Evolutionary conservation across 2,329 filamentous ascomycete species (phyloP).

Genomic region (Coniosporium tulheliwenetii): DNA sequence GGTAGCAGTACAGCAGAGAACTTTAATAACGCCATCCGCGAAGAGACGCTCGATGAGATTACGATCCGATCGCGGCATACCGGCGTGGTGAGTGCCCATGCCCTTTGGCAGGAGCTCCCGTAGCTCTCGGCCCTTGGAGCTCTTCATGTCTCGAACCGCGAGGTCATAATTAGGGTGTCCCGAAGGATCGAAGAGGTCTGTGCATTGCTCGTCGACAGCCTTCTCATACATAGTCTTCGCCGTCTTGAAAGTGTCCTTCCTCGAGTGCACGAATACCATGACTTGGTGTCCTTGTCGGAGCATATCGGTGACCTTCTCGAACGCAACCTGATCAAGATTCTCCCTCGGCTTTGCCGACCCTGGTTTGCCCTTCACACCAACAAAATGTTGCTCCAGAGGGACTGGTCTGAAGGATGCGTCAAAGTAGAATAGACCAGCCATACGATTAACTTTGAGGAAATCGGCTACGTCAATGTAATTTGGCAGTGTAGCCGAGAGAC

Average conservation of each 20-base stretch:
- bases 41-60: constrained; percentile 95
- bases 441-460: constrained; percentile 89
- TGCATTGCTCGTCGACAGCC: constrained; percentile 63
- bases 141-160: constrained; percentile 71
- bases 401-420: constrained; percentile 92
- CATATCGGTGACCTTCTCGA: constrained; percentile 93
- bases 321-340: constrained; percentile 74
- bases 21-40: constrained; percentile 79
- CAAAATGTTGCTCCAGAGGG: constrained; percentile 90
- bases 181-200: constrained; percentile 70
- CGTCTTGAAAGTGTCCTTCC: constrained; percentile 83
- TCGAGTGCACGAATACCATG: constrained; percentile 98
- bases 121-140: constrained; percentile 71
- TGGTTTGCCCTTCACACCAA: constrained; percentile 86
- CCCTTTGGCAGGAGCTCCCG: constrained; percentile 82
- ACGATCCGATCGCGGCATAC: constrained; percentile 85
- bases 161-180: constrained; percentile 65
- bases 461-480: constrained; percentile 96
- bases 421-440: constrained; percentile 91
- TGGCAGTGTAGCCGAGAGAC: constrained; percentile 84
- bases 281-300: constrained; percentile 82
- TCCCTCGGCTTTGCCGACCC: constrained; percentile 69
- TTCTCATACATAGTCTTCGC: constrained; percentile 76
- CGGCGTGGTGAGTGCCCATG: constrained; percentile 88
- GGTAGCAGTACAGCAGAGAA: constrained; percentile 95